phyloP scores from a whole-genome alignment of 805 yeast genomes.

The Ogataea nonfermentans region DNA sequence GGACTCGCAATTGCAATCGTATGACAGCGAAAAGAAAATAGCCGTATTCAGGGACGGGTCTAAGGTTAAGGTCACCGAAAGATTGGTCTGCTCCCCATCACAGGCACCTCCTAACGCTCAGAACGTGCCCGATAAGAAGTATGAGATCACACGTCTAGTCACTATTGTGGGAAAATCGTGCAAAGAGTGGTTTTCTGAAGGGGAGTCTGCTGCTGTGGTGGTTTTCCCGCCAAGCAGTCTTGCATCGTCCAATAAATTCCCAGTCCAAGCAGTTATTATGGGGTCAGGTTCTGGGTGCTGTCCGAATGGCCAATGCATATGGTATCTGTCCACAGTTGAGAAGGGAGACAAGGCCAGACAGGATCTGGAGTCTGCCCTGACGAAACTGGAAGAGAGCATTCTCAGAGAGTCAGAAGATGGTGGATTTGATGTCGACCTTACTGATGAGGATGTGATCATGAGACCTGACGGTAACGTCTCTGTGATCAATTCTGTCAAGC shows the following conservation, averaged over 20 bases:
- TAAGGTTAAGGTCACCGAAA: constrained; percentile 71
- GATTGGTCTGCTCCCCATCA: constrained; percentile 72
- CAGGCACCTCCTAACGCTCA: constrained; percentile 48
- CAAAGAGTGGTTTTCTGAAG: constrained; percentile 85
- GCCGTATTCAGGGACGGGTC: constrained; percentile 79
- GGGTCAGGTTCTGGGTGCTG: constrained; percentile 88
- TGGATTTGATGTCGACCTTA: constrained; percentile 50
- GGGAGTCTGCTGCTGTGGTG: constrained; percentile 81
- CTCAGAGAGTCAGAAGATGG: constrained; percentile 72
- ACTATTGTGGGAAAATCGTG: constrained; percentile 86
- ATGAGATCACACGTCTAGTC: constrained; percentile 69
- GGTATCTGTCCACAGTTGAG: constrained; percentile 85
- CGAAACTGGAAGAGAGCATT: constrained; percentile 74
- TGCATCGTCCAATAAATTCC: constrained; percentile 58
- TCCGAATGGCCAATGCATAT: constrained; percentile 80
- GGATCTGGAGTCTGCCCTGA: constrained; percentile 78
- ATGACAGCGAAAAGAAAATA: constrained; percentile 61
- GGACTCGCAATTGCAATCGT: constrained; percentile 61
- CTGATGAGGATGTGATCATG: constrained; percentile 53
- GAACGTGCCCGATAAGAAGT: constrained; percentile 44
- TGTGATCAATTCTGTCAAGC: constrained; percentile 72
- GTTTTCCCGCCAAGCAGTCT: constrained; percentile 89
- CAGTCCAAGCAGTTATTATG: constrained; percentile 84
- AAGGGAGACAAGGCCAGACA: constrained; percentile 64
- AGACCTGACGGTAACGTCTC: constrained; percentile 58